Evolutionary conservation across 345 rosid genomes (phyloP), one percentile per base, ranked within the genome.

Genomic region (Luvunga scandens): DNA sequence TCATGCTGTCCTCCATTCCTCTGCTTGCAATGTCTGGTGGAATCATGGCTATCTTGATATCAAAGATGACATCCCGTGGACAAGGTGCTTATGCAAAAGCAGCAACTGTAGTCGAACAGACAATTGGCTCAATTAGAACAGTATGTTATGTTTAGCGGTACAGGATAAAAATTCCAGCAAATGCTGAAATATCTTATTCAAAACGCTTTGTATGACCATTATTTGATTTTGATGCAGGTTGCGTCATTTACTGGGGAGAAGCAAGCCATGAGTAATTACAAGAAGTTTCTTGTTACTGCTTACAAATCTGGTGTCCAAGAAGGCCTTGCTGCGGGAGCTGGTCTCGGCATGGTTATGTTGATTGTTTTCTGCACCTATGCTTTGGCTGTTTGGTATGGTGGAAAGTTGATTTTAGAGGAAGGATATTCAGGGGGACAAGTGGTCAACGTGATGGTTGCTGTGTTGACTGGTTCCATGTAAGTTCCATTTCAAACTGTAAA

Each of bases 191-290:
- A 16, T 74, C 10, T 38, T 38, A 36, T 36, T 74, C 66, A 61
- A 27, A 0, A 42, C 16, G 18, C 18, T 45, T 45, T 45, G 10
- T 64, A 34, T 71, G 71, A n/a, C 48, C 24, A 39, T 75, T 10
- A 48, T 53, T 69, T 33, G 24, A 31, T 67, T 13, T 16, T 14
- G 30, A 59, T 86, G 73, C 82, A 93, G 98, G 98, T 95, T 71
- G 98, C 92, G 4, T 90, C 98, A 3, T 95, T 91, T 79, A 95
- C 98, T 0, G 97, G 98, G 73, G 98, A 95, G 86, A 90, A 90
- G 82, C 89, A 80, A 84, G 97, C 98, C 7, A 85, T 90, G n/a
- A 73, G 79, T 57, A 79, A 75, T 66, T 94, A 91, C 85, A 87
- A 88, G 69, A 84, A 89, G 75, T 85, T 79, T 75, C 91, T 94